Conservation (phyloP, 1,139 yeast species). For the Starmera stellimalicola region DNA sequence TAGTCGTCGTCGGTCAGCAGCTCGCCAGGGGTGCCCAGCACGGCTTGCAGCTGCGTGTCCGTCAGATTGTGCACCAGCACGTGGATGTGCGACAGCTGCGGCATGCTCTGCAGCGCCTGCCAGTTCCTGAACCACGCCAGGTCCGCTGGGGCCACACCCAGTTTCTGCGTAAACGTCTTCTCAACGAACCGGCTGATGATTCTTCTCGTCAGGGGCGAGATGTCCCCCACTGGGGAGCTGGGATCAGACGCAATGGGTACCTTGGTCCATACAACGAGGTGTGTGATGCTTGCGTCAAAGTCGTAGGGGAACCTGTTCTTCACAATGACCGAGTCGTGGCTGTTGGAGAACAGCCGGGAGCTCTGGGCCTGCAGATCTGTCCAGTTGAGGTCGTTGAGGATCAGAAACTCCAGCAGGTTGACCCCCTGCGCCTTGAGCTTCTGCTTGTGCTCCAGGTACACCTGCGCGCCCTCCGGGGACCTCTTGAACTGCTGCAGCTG, state of each 20-base stretch:
- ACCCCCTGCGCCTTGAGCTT: not conserved
- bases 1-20: slow-evolving; percentile 2
- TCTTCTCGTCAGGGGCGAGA: slow-evolving; percentile 10
- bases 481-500: not conserved
- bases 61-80: slow-evolving; percentile 34
- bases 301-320: slow-evolving; percentile 29
- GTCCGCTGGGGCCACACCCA: slow-evolving; percentile 29
- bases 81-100: slow-evolving; percentile 50
- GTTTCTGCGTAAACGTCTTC: slow-evolving; percentile 32
- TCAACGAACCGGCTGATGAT: slow-evolving; percentile 13
- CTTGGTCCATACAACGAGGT: slow-evolving; percentile 31
- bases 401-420: not conserved
- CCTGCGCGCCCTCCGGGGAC: not conserved
- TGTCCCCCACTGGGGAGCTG: slow-evolving; percentile 15
- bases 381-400: not conserved
- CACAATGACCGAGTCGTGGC: slow-evolving; percentile 20
- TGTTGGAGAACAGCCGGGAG: slow-evolving; percentile 9
- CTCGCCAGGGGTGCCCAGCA: slow-evolving; percentile 5
- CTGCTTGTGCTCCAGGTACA: not conserved
- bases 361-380: slow-evolving; percentile 8
- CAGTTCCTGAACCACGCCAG: slow-evolving; percentile 57
- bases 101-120: slow-evolving; percentile 50
- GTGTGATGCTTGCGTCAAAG: slow-evolving; percentile 22
- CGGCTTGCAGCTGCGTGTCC: not conserved
- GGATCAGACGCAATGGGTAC: slow-evolving; percentile 26